These are phyloP conservation scores for Pleurotus djamor DNA, from an alignment of 768 basidiomycete species.

Conservation along the genomic window DNA sequence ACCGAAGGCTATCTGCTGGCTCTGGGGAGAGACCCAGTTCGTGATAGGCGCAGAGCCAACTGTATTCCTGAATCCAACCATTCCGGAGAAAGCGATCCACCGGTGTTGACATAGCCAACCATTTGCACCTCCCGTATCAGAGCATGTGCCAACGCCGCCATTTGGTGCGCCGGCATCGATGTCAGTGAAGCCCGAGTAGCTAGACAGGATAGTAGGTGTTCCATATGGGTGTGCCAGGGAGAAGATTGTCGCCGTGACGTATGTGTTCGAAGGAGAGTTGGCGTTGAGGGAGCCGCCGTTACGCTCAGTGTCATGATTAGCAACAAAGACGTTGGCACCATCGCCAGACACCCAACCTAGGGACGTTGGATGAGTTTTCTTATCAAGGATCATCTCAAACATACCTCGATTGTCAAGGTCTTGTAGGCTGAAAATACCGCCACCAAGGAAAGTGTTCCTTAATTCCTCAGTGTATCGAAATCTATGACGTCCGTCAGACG, in stretches of 20 bases:
- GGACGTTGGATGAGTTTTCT: not conserved
- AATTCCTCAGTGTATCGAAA: constrained; percentile 61
- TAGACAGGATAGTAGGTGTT: constrained; percentile 60
- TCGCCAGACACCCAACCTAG: constrained; percentile 57
- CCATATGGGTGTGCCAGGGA: constrained; percentile 69
- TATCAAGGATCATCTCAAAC: not conserved
- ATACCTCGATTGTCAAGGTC: constrained; percentile 49
- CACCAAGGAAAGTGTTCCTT: constrained; percentile 46
- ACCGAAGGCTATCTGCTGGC: constrained; percentile 65
- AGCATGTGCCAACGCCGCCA: constrained; percentile 51
- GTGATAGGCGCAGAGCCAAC: constrained; percentile 49
- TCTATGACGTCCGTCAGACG: constrained; percentile 16
- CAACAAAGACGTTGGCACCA: constrained; percentile 61
- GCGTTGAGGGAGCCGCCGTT: constrained; percentile 52
- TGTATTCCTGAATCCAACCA: constrained; percentile 63
- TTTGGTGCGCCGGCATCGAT: constrained; percentile 62
- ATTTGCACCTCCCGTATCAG: constrained; percentile 43
- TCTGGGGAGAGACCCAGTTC: constrained; percentile 57
- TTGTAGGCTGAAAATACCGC: constrained; percentile 50
- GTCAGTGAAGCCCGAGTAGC: constrained; percentile 45
- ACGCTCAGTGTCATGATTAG: constrained; percentile 74
- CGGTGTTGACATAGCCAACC: constrained; percentile 72
- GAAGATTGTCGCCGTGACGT: constrained; percentile 58
- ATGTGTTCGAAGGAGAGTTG: constrained; percentile 65
- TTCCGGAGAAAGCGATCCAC: constrained; percentile 52